Evolutionary conservation across 1,139 yeast species (phyloP), one percentile per base, ranked within the genome.

Genomic region (Scheffersomyces lignicola): DNA sequence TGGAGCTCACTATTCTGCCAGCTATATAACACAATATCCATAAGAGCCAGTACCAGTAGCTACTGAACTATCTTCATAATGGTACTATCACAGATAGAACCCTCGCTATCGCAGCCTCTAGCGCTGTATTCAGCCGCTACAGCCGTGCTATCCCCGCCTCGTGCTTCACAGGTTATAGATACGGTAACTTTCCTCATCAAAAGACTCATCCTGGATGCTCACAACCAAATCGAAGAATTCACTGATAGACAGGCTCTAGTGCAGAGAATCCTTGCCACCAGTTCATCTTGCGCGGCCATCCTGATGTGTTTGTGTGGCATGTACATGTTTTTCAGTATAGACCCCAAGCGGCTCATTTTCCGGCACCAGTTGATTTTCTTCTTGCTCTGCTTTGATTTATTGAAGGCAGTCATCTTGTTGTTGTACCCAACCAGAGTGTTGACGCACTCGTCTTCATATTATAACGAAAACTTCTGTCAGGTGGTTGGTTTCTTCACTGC

Each of bases 401-500:
- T 86, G 33, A 88, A 89, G 58, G 92, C 94, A 1, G 49, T 80
- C 11, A 72, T 83, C 20, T 69, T 88, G 33, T 58, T 88, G 41
- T 66, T 87, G 39, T 89, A 82, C 55, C 95, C 96, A 1, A 69
- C 81, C 1, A 56, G 82, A 27, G 80, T 82, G 2, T 56, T 82
- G 26, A 56, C 73, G 7, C 68, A 69, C 26, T 58, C 64, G 17
- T 56, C 69, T n/a, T 65, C 78, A 2, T 78, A 80, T 52, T 68
- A 71, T 35, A 76, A 76, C 46, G 61, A 66, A 15, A 65, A 61
- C 24, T 80, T 85, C 45, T 80, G 87, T 49, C 81, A 84, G 51
- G 80, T 81, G 10, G 77, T 87, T 31, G 97, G 96, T 4, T 89
- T 86, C 66, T 81, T 88, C 58, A 83, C 96, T 1, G 87, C 94